Evolutionary conservation across 768 basidiomycete species (phyloP), one percentile per base, ranked within the genome.

Genomic region (Pulveroboletus frians): DNA sequence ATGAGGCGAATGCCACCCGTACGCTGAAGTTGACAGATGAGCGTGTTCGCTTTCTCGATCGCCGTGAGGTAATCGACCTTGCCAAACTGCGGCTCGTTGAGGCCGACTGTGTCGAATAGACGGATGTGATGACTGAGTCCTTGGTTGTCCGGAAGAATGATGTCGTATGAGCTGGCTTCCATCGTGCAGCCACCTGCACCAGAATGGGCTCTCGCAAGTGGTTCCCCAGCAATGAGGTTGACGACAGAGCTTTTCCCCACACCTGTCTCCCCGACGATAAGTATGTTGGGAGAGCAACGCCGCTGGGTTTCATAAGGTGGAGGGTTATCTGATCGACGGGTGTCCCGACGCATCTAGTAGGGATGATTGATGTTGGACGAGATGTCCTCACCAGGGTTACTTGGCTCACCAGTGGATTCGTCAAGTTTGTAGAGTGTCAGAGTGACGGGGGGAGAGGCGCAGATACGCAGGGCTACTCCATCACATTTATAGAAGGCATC

Each of bases 211-310:
- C 23, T 15, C 9, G 72, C 72, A 2, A 58, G 39, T 8, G 53
- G 26, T 3, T 55, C 40, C 9, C 64, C 66, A 21, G 59, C 56
- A 20, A 75, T 55, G 56, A 76, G 63, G 53, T 75, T 76, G 43
- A 74, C 51, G 26, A 75, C 54, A 0, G 71, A 72, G 50, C 74
- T 74, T 52, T 76, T 76, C 17, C 69, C 63, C 1, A 39, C 59
- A 5, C 64, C 63, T 20, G 64, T 64, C 39, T 66, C 63, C 3
- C 63, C 68, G 17, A 75, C 73, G 23, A 60, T 65, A 17, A 65
- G 73, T 5, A 52, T 71, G 10, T 74, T 75, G 46, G 73, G 73
- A 40, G 63, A 56, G 38, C 35, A 53, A 31, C 23, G 51, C 18
- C 45, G 50, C 30, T 62, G 62, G 1, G 27, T 10, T 14, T 55